These are phyloP conservation scores for Trapa bicornis DNA, from an alignment of 345 rosid genomes.

Conservation along the genomic window DNA sequence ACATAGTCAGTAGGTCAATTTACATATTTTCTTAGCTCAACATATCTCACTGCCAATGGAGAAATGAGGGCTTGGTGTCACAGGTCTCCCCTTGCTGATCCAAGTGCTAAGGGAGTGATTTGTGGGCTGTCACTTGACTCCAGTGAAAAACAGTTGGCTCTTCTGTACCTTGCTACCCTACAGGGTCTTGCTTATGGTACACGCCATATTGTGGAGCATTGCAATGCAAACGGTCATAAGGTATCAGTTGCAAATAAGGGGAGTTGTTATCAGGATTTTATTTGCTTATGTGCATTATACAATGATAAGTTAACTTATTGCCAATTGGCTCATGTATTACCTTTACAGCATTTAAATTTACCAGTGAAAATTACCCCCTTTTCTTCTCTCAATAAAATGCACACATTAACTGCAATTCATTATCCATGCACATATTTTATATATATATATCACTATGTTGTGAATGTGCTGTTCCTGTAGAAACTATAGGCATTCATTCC, in stretches of 20 bases:
- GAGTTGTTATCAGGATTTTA: not conserved
- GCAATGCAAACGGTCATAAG: slow-evolving; percentile 82
- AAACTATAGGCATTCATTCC: not conserved
- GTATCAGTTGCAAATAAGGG: slow-evolving; percentile 15
- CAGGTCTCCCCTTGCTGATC: slow-evolving; percentile 94
- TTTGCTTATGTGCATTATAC: not conserved
- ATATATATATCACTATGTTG: not conserved
- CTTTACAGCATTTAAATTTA: not conserved
- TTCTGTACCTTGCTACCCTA: slow-evolving; percentile 62
- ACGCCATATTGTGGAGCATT: slow-evolving; percentile 84
- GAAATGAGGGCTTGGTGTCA: slow-evolving; percentile 4
- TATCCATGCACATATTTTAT: not conserved
- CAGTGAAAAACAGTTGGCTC: slow-evolving; percentile 77
- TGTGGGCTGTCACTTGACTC: slow-evolving; percentile 79
- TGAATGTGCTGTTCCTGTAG: not conserved
- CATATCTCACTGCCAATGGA: not conserved
- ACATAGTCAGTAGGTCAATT: not conserved
- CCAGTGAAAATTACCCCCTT: not conserved
- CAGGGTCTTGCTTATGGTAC: slow-evolving; percentile 93
- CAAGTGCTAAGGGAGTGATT: slow-evolving; percentile 70
- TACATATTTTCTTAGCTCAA: not conserved
- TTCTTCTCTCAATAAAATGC: not conserved
- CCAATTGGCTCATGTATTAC: not conserved
- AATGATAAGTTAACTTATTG: not conserved
- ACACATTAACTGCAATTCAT: not conserved